phyloP scores from a whole-genome alignment of 768 basidiomycete genomes.

The Chalciporus chontae region DNA sequence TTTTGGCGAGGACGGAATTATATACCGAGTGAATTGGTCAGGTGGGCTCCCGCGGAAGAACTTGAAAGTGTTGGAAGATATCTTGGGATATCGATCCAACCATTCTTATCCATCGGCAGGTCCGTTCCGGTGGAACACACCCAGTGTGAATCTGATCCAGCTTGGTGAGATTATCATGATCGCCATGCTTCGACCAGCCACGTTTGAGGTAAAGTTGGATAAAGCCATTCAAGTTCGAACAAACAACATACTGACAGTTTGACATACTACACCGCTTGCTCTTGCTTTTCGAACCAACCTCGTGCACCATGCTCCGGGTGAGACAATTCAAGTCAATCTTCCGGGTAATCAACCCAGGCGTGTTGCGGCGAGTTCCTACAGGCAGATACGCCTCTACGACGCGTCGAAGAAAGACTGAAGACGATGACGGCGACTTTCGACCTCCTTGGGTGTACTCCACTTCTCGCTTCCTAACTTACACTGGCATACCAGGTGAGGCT shows the following conservation, averaged over 20 bases:
- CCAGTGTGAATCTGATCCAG: neutral
- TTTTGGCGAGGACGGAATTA: no score
- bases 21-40: neutral
- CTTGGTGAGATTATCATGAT: neutral
- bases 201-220: neutral
- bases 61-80: no score
- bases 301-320: slow-evolving; percentile 5
- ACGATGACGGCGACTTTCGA: slow-evolving; percentile 43
- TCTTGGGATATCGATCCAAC: neutral
- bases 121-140: neutral
- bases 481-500: slow-evolving; percentile 52
- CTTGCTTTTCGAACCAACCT: no score
- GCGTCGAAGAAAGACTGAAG: slow-evolving; percentile 7
- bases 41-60: neutral
- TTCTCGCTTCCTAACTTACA: slow-evolving; percentile 49
- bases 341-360: slow-evolving; percentile 4
- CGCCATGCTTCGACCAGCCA: neutral
- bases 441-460: slow-evolving; percentile 59
- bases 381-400: slow-evolving; percentile 16
- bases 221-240: neutral
- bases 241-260: neutral
- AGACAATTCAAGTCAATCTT: slow-evolving; percentile 6
- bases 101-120: neutral
- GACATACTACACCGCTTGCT: neutral
- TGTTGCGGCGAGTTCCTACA: neutral